Base-by-base conservation (phyloP, 768 basidiomycete genomes). In the Macrolepiota fuliginosa region DNA sequence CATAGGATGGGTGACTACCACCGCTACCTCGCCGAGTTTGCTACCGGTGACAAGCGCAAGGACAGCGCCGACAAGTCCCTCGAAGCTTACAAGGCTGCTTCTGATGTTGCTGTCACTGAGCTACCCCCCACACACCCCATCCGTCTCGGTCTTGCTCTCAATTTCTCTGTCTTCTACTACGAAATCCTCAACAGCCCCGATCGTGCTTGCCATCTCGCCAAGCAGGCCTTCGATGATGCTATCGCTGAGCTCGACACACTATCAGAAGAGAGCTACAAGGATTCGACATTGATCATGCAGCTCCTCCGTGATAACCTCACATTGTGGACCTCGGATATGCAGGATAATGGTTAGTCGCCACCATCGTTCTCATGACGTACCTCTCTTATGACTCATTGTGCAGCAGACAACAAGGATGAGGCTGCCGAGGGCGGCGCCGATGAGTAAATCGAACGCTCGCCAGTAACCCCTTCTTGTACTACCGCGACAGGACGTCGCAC, bases 91-190 rank as follows among this genome's bases (percentile, higher is more conserved):
- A 97, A 98, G 87, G 91, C 92, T 57, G 96, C 96, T 57, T 97
- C 96, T 54, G 93, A 96, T 65, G 94, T 98, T 74, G 96, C 96
- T 68, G 91, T 96, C 70, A 94, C 90, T 54, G 94, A 97, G 78
- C 90, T 98, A 47, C 94, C 90, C 25, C 91, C 92, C 32, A 97
- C 95, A 73, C 96, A 97, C 80, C 96, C 95, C 65, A 98, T 98
- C 79, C 95, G 96, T 72, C 92, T 98, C 65, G 96, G 96, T 77
- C 91, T 98, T 58, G 96, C 96, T 50, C 85, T 98, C 72, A 98
- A 98, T 87, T 98, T 98, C 87, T 97, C 94, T 57, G 96, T 98
- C 54, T 98, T 98, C 86, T 98, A 98, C 86, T 97, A 97, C 81
- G 96, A 98, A 79, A 97, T 98, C 75, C 89, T 97, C 77, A 97